A percentile compares a stretch with the other conserved stretches of the same genome.
Evolutionary conservation across 1,284 basidiomycete genomes (phyloP).

Genomic region (Ceratobasidium sp.): DNA sequence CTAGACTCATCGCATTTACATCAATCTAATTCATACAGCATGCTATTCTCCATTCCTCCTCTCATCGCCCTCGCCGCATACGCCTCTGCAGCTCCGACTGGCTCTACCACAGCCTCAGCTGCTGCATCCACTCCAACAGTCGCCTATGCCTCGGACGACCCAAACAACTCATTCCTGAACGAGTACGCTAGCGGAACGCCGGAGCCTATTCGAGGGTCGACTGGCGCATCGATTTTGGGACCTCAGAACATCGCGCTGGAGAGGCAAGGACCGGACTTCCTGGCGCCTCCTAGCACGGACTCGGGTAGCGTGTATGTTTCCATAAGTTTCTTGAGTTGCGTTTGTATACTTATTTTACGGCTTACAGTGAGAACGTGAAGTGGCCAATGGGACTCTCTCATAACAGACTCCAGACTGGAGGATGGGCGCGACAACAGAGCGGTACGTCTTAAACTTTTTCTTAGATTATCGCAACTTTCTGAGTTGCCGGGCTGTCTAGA

Average conservation of each 20-base stretch:
- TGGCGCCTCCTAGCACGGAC: slow-evolving; percentile 18
- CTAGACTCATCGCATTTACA: too few species aligned
- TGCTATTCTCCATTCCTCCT: slow-evolving; percentile 5
- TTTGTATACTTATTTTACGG: too few species aligned
- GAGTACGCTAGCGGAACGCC: not conserved
- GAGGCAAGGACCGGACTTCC: slow-evolving; percentile 11
- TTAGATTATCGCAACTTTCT: too few species aligned
- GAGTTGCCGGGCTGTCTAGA: too few species aligned
- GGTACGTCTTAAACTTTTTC: slow-evolving; percentile 55
- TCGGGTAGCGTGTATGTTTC: slow-evolving; percentile 16
- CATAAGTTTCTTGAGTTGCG: not conserved
- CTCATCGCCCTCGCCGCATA: slow-evolving; percentile 13
- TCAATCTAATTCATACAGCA: not conserved
- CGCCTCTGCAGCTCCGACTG: slow-evolving; percentile 3
- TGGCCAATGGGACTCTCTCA: slow-evolving; percentile 79
- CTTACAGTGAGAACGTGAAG: slow-evolving; percentile 69
- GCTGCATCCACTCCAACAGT: slow-evolving; percentile 10
- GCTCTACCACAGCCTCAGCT: not conserved
- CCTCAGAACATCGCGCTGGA: slow-evolving; percentile 24
- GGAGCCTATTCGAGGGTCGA: slow-evolving; percentile 2
- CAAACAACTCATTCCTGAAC: slow-evolving; percentile 9
- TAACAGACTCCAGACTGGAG: slow-evolving; percentile 76
- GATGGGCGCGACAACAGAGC: slow-evolving; percentile 80
- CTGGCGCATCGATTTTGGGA: slow-evolving; percentile 5
- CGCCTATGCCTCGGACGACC: slow-evolving; percentile 23